Evolutionary conservation across 306 rosid species (phyloP), one percentile per base, ranked within the genome.

Genomic region (Cicer pinnatifidum): DNA sequence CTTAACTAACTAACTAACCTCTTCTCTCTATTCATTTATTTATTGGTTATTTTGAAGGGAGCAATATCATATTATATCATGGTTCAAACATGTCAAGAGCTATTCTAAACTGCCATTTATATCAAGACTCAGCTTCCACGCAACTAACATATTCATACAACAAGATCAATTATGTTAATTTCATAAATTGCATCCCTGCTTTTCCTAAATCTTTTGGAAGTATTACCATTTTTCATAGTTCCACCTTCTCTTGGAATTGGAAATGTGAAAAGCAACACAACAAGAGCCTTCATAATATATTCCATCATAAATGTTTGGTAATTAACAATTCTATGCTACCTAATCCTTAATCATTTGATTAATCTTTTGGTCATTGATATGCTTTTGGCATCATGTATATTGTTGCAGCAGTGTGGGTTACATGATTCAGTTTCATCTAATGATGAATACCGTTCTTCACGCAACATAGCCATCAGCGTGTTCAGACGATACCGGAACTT

Each of bases 381-480:
- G 45, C 23, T 69, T 35, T 60, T 51, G 41, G 37, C 50, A 35
- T n/a, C 28, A 75, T 54, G 53, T 81, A 35, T 69, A 5, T 9
- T 9, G 57, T 58, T 67, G 65, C 78, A 92, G 56, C 79, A 94
- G 95, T 91, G 97, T 74, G 87, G 85, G 71, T 75, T 85, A 64
- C 83, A 85, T 41, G 93, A 88, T 79, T 79, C 97, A 5, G 10
- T 83, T 70, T 81, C 95, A 35, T 82, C 96, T 1, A 92, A 90
- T 45, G 92, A 94, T 23, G 97, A 94, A 72, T 94, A 82, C 72
- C 90, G 99, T 9, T 94, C 99, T 37, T 94, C 99, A 0, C 92
- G 97, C 78, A 94, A 94, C 81, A 91, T 94, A 88, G 99, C 99
- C 44, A 88, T 94, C 84, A 94, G 91, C 80, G 74, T 91, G 82